phyloP scores from a whole-genome alignment of 2,329 filamentous ascomycete species.

The Gaeumannomyces tritici region DNA sequence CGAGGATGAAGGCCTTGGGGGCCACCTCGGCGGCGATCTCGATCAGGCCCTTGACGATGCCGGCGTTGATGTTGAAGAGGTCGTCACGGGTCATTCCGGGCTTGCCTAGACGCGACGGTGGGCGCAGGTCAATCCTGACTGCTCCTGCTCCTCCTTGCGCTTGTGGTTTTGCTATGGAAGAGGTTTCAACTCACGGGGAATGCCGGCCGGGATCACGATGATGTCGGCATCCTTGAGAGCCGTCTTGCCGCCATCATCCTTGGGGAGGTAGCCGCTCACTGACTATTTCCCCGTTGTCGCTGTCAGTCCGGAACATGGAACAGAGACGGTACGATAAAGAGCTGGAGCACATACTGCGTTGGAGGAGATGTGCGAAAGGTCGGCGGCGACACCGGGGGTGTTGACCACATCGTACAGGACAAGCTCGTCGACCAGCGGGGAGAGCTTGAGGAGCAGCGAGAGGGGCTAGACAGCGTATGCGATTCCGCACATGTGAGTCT shows the following conservation, averaged over 20 bases:
- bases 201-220: conserved; percentile 93
- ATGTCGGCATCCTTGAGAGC: conserved; percentile 91
- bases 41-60: conserved; percentile 86
- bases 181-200: conserved; percentile 65
- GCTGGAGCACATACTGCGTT: conserved; percentile 49
- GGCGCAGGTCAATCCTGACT: neutral
- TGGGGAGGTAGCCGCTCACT: conserved; percentile 79
- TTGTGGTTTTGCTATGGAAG: neutral
- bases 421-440: conserved; percentile 81
- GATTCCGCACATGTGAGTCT: neutral
- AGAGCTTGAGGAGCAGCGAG: conserved; percentile 91
- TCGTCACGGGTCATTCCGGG: conserved; percentile 99
- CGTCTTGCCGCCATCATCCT: conserved; percentile 73
- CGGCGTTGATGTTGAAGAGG: conserved; percentile 99
- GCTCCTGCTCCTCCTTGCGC: neutral
- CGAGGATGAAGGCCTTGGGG: conserved; percentile 88
- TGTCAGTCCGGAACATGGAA: neutral
- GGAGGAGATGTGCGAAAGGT: conserved; percentile 95
- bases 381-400: conserved; percentile 89
- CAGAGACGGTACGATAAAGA: neutral
- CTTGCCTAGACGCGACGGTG: conserved; percentile 57
- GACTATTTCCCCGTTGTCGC: conserved; percentile 44
- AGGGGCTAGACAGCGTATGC: conserved; percentile 54
- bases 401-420: conserved; percentile 99
- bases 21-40: conserved; percentile 79